Evolutionary conservation across 1,284 basidiomycete genomes (phyloP).

Genomic region (Ceratobasidium sp.): DNA sequence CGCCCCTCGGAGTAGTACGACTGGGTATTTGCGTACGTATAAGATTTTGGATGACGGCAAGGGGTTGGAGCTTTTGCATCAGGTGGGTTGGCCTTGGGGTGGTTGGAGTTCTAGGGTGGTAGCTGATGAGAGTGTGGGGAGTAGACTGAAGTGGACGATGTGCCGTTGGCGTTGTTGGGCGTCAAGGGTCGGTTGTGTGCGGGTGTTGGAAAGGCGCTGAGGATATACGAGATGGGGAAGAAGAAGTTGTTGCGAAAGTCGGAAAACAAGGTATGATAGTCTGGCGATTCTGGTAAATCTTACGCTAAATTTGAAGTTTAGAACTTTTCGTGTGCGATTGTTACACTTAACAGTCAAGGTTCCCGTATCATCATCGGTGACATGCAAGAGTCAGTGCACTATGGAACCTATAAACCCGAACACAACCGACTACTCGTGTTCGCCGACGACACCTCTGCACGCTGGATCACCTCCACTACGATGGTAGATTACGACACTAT

Average conservation of each 20-base stretch:
- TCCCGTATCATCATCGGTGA: conserved; percentile 96
- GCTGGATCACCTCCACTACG: conserved; percentile 88
- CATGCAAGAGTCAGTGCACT: conserved; percentile 96
- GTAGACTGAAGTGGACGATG: conserved; percentile 95
- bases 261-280: conserved; percentile 87
- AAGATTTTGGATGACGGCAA: conserved; percentile 85
- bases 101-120: background rate
- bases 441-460: conserved; percentile 93
- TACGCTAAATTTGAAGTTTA: conserved; percentile 55
- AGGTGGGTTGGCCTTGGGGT: conserved; percentile 65
- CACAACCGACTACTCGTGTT: conserved; percentile 95
- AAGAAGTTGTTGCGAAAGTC: conserved; percentile 97
- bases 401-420: conserved; percentile 92
- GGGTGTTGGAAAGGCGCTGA: conserved; percentile 92
- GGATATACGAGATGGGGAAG: conserved; percentile 97
- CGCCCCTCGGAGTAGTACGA: conserved; percentile 86
- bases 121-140: conserved; percentile 17
- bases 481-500: conserved; percentile 99
- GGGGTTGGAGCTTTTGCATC: conserved; percentile 88
- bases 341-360: conserved; percentile 92
- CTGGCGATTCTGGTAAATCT: background rate
- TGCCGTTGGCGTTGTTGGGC: conserved; percentile 87
- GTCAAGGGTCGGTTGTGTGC: conserved; percentile 95
- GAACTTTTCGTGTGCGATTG: conserved; percentile 88
- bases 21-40: conserved; percentile 92